Evolutionary conservation across 192 early-diverging fungal species (phyloP), one percentile per base, ranked within the genome.

Genomic region (Rhizophagus sp.): DNA sequence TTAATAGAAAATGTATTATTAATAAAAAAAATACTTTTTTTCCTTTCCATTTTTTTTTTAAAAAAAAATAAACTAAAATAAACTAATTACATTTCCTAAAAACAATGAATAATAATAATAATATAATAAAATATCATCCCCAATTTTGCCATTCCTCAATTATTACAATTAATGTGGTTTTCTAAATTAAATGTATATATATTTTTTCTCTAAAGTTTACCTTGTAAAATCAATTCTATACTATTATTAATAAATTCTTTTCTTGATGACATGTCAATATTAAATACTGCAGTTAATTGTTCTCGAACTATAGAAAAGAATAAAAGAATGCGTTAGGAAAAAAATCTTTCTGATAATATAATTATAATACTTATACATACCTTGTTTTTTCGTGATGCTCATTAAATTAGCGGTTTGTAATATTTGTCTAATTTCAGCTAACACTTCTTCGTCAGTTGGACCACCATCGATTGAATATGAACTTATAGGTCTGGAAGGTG

Each of bases 331-430:
- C 7, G 13, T 41, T 49, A 33, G 47, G 19, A 57, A 61, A 27
- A 17, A 12, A 19, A 50, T 62, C 10, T 61, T 62, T 61, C 4
- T 30, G 30, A 62, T 61, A 50, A 33, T 34, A 25, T 27, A 44
- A 57, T 19, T 1, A 30, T 27, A 49, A 74, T 27, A 25, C 13
- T 12, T 11, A 5, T 30, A 34, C 63, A 71, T 89, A 89, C 88
- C 90, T 89, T 95, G 94, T 86, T 98, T 98, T 90, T 99, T 98
- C 62, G 98, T 99, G 68, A 99, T 93, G n/a, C 93, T 95, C 97
- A 98, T 98, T 74, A 99, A 84, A 80, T 99, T 94, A 11, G 95
- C 95, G 0, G 93, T 94, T 17, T 91, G 83, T 27, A 99, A 89
- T 41, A 98, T 94, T 79, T 93, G 92, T 75, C 88, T 88, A 50